These are phyloP conservation scores for Mesostigma viride DNA, from an alignment of 139 green algal genomes.

Conservation along the genomic window DNA sequence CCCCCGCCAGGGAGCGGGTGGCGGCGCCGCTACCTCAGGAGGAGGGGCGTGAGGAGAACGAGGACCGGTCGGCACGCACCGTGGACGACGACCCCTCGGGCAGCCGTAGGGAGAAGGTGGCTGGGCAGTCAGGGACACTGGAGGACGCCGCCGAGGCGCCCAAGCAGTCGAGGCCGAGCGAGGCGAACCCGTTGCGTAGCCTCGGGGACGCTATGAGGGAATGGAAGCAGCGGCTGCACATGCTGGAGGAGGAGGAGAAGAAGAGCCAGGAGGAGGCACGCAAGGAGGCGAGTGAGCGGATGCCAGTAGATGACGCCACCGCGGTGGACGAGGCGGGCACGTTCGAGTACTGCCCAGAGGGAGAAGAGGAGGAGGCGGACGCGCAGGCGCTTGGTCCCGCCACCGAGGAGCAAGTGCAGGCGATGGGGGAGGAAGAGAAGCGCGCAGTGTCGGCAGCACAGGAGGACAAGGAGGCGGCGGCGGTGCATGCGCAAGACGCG, in stretches of 20 bases:
- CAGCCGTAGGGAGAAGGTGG: neutral
- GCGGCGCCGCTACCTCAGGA: too few relatives aligned
- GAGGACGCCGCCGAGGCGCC: too few relatives aligned
- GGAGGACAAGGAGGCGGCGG: conserved; percentile 19
- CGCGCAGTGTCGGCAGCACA: neutral
- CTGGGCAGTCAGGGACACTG: neutral
- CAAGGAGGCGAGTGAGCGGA: conserved; percentile 40
- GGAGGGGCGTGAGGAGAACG: conserved; percentile 7
- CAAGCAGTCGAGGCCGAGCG: neutral
- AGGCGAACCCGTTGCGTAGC: conserved; percentile 29
- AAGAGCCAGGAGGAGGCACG: conserved; percentile 36
- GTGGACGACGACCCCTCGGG: too few relatives aligned
- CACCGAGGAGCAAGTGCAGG: conserved; percentile 75
- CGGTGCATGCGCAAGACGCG: conserved; percentile 16
- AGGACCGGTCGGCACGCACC: neutral
- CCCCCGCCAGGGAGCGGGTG: too few relatives aligned
- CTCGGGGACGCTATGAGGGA: conserved; percentile 29
- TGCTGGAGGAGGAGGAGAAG: conserved; percentile 22
- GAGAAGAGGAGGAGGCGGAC: conserved; percentile 12
- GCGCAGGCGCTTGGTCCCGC: conserved; percentile 61
- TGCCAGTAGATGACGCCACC: neutral
- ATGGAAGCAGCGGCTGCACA: conserved; percentile 26
- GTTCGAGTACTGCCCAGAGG: neutral
- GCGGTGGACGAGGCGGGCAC: neutral
- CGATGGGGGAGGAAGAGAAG: too few relatives aligned